Evolutionary conservation across 495 filamentous ascomycete species (phyloP).

Genomic region (Aspergillus heteromorphus): DNA sequence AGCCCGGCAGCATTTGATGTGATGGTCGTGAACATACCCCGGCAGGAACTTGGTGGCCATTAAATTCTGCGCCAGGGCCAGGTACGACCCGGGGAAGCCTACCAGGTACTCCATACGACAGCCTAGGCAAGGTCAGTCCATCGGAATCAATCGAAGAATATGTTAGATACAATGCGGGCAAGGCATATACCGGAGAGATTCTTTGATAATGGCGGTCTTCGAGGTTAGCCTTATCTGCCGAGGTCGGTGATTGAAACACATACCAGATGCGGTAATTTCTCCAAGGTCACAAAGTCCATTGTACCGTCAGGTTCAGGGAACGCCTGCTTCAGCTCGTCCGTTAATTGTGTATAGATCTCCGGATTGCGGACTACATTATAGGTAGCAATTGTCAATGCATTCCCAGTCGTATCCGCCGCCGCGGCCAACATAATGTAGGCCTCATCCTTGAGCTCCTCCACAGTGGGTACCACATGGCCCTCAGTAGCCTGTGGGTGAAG

Average conservation of each 20-base stretch:
- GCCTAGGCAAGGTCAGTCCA: slow-evolving; percentile 6
- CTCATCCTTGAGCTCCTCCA: slow-evolving; percentile 26
- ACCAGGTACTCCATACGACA: slow-evolving; percentile 24
- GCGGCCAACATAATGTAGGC: slow-evolving; percentile 28
- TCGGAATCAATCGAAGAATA: background rate
- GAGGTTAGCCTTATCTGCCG: background rate
- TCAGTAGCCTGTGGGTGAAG: slow-evolving; percentile 20
- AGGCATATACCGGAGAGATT: slow-evolving; percentile 19
- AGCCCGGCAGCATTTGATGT: too few relatives aligned
- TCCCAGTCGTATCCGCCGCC: slow-evolving; percentile 36
- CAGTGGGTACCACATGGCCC: slow-evolving; percentile 14
- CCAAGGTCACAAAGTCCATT: slow-evolving; percentile 17
- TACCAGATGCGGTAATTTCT: slow-evolving; percentile 33
- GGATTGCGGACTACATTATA: slow-evolving; percentile 32
- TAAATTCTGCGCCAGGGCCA: slow-evolving; percentile 18
- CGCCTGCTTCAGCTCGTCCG: slow-evolving; percentile 24
- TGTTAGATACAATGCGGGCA: background rate
- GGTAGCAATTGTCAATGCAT: slow-evolving; percentile 29
- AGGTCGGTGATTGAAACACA: background rate
- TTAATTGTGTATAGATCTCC: slow-evolving; percentile 21
- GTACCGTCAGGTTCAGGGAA: slow-evolving; percentile 25
- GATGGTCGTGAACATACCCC: slow-evolving; percentile 14
- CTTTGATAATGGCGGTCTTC: slow-evolving; percentile 27
- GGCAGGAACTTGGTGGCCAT: slow-evolving; percentile 19
- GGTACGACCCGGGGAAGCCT: slow-evolving; percentile 28